Conservation (phyloP, 768 basidiomycete species). For the Agaricus subrufescens region DNA sequence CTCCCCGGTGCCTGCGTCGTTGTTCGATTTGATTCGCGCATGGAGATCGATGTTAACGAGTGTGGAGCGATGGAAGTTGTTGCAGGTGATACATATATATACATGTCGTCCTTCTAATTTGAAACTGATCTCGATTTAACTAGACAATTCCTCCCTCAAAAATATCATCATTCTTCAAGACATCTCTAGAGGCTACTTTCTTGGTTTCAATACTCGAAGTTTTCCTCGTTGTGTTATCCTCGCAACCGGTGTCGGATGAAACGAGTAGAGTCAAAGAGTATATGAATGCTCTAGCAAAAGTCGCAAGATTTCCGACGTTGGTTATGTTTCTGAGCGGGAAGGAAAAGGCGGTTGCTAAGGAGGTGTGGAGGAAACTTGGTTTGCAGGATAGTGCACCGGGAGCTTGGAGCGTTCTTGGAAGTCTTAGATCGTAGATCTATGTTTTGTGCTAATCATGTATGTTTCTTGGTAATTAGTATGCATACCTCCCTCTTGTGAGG, state of each 20-base stretch:
- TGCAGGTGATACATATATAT: slow-evolving; percentile 39
- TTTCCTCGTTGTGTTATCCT: slow-evolving; percentile 31
- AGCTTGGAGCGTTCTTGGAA: slow-evolving; percentile 21
- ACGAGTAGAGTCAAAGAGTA: slow-evolving; percentile 34
- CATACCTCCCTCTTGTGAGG: too few relatives aligned
- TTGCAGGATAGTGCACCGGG: slow-evolving; percentile 16
- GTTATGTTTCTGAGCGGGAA: slow-evolving; percentile 52
- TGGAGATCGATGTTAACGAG: slow-evolving; percentile 46
- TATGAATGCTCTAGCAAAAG: slow-evolving; percentile 45
- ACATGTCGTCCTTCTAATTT: background rate
- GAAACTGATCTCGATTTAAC: background rate
- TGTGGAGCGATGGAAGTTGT: slow-evolving; percentile 50
- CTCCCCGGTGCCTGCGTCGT: slow-evolving; percentile 31
- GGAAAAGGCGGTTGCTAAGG: slow-evolving; percentile 47
- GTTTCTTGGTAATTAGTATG: background rate
- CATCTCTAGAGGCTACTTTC: slow-evolving; percentile 62
- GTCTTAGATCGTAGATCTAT: background rate
- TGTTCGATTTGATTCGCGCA: slow-evolving; percentile 58
- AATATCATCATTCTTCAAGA: slow-evolving; percentile 62
- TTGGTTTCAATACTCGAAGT: slow-evolving; percentile 54
- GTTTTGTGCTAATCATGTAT: background rate
- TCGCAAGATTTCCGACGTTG: slow-evolving; percentile 62
- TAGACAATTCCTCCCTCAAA: slow-evolving; percentile 52
- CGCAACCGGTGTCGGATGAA: slow-evolving; percentile 13
- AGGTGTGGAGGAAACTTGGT: slow-evolving; percentile 41